A percentile compares a stretch with the other conserved stretches of the same genome.
Conservation (phyloP, 2,329 filamentous ascomycete species). For the Phaeosphaeria sp. region DNA sequence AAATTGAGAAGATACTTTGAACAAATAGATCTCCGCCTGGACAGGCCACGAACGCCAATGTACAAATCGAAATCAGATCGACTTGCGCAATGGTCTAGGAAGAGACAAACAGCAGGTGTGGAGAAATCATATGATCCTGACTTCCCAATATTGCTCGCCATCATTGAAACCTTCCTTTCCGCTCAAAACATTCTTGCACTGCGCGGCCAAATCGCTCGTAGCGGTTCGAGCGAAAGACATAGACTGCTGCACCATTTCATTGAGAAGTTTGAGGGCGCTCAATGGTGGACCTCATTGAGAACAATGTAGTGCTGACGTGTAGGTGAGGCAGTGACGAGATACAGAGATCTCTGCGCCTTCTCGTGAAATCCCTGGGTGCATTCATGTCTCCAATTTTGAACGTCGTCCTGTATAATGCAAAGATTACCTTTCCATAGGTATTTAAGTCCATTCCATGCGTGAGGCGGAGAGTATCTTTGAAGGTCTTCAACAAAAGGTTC, state of each 20-base stretch:
- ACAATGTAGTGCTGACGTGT: not conserved
- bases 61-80: no score
- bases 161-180: not conserved
- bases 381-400: not conserved
- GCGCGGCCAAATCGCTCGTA: not conserved
- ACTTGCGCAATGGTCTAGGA: no score
- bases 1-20: no score
- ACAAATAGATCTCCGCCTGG: no score
- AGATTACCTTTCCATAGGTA: slow-evolving; percentile 12
- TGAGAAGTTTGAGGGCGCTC: not conserved
- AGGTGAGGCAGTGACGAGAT: not conserved
- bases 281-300: not conserved
- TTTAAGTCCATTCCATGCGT: not conserved
- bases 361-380: not conserved
- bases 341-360: not conserved
- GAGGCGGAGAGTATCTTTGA: slow-evolving; percentile 2
- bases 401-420: slow-evolving; percentile 7
- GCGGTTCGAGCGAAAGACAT: not conserved
- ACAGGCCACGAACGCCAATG: no score
- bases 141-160: not conserved
- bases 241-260: not conserved
- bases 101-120: no score
- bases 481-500: not conserved
- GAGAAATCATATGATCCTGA: not conserved
- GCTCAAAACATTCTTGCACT: not conserved